Conservation (phyloP, 139 green algal species). For the Tetradesmus lagerheimii region DNA sequence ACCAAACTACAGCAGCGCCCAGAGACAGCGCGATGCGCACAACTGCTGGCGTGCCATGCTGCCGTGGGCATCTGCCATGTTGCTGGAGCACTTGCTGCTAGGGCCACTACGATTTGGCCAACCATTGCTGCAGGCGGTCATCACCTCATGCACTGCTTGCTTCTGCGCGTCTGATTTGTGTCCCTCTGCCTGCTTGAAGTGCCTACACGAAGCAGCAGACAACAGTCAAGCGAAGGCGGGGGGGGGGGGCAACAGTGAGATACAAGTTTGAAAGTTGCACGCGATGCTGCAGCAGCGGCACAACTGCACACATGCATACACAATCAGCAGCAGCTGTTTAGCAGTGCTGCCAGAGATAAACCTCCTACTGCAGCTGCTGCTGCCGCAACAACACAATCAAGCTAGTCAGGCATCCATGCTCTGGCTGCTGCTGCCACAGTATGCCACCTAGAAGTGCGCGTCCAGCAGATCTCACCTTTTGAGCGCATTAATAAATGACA, state of each 20-base stretch:
- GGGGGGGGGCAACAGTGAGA: no score
- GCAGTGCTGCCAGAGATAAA: no score
- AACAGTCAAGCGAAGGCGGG: no score
- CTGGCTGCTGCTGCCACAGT: neutral
- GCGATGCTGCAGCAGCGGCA: no score
- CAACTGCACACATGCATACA: no score
- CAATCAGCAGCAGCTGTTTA: no score
- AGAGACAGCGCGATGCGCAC: neutral
- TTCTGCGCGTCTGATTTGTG: neutral
- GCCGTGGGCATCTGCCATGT: neutral
- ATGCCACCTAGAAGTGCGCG: neutral
- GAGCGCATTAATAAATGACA: conserved; percentile 24
- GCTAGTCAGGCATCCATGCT: no score
- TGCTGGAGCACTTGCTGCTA: neutral
- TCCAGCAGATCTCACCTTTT: neutral
- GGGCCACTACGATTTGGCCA: neutral
- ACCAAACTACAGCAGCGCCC: no score
- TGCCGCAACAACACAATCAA: no score
- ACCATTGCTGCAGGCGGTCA: neutral
- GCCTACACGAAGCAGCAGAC: neutral
- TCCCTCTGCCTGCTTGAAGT: conserved; percentile 2
- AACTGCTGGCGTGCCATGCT: neutral
- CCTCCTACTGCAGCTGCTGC: no score
- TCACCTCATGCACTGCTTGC: neutral
- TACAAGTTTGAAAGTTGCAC: no score